Base-by-base conservation (phyloP, 2,329 filamentous ascomycete species). In the Ploettnerulaceae sp. region DNA sequence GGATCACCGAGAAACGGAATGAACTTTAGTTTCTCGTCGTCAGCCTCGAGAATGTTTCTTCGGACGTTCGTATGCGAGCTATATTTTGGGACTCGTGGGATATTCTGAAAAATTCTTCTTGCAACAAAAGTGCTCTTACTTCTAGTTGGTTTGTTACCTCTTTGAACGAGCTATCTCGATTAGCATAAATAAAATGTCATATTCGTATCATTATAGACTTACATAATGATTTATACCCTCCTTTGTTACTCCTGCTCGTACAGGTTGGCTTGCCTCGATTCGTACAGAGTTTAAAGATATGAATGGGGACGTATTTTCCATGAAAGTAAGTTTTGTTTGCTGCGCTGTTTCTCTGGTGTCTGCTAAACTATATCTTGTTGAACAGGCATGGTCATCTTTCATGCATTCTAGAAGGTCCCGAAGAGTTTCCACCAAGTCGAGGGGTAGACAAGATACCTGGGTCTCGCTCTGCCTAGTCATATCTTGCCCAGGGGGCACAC, bases 21-120 rank as follows among this genome's bases (percentile, higher is more conserved):
- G 31, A 54, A 62, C 32, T 53, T 55, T 7, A 62, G 48, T 26
- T 56, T 56, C 20, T 57, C 55, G 32, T 57, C 53, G 47, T 62
- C 61, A 21, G 51, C 52, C 3, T 49, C 48, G 1, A 61, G 43
- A 15, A 61, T 52, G 29, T 61, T 62, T 17, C 56, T 52, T 11
- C 48, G 52, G 15, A 60, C 49, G 26, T 48, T 54, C 2, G 53
- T 61, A 37, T 59, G 47, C 15, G 52, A 47, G 12, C 32, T 52
- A 21, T 60, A 61, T 22, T 36, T 55, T 12, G 60, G 60, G 20
- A 59, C 55, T 14, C 51, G 50, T 15, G 53, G 36, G 7, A 48
- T 38, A 31, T 56, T 37, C 12, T 43, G 40, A 28, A 26, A 29
- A 12, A 56, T 37, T n/a, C 20, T 15, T 17, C 43, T 52, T 22